These are phyloP conservation scores for Amylocarpus encephaloides DNA, from an alignment of 2,329 filamentous ascomycete species.

Conservation along the genomic window DNA sequence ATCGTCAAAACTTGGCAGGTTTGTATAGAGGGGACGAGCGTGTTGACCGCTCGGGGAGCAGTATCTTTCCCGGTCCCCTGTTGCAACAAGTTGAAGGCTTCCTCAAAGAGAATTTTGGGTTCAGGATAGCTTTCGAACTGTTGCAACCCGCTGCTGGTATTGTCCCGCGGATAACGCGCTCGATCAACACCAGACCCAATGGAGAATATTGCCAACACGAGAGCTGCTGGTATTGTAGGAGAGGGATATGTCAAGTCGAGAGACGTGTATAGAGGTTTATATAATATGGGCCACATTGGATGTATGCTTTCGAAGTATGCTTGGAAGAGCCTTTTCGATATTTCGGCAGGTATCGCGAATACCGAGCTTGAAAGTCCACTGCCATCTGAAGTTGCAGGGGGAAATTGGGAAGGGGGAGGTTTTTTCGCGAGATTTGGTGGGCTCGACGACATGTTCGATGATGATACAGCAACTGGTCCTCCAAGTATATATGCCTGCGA, in stretches of 20 bases:
- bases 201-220: conserved; percentile 26
- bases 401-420: not conserved
- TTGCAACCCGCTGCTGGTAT: conserved; percentile 5
- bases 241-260: conserved; percentile 23
- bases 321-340: conserved; percentile 25
- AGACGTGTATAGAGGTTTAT: conserved; percentile 28
- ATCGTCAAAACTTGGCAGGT: conserved; percentile 28
- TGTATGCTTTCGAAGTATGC: conserved; percentile 29
- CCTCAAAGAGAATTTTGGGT: conserved; percentile 21
- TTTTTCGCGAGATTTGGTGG: not conserved
- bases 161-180: conserved; percentile 8
- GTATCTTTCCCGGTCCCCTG: conserved; percentile 5
- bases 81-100: conserved; percentile 21
- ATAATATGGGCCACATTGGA: conserved; percentile 29
- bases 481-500: not conserved
- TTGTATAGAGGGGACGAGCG: conserved; percentile 23
- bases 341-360: conserved; percentile 16
- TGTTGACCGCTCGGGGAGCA: conserved; percentile 14
- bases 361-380: not conserved
- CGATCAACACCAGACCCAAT: conserved; percentile 27
- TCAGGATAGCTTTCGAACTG: conserved; percentile 14
- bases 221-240: conserved; percentile 20
- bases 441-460: not conserved
- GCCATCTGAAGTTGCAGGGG: not conserved
- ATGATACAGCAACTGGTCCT: not conserved